These are phyloP conservation scores for Nakaseomyces bracarensis DNA, from an alignment of 1,139 yeast genomes.

Conservation along the genomic window DNA sequence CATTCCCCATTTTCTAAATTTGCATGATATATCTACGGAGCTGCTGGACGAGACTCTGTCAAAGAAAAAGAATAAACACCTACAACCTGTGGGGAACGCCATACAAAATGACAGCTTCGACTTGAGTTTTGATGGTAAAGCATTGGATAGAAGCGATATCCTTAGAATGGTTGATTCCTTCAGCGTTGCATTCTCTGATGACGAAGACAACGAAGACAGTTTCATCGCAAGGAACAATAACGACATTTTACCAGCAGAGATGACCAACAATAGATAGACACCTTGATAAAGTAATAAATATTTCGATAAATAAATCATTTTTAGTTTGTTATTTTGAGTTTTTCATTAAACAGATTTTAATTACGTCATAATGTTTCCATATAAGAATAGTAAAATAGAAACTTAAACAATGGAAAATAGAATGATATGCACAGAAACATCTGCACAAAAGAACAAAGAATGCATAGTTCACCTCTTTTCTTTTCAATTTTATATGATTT, in stretches of 20 bases:
- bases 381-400: too few relatives aligned
- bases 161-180: conserved; percentile 35
- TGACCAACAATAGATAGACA: conserved; percentile 11
- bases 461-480: too few relatives aligned
- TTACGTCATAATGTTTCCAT: too few relatives aligned
- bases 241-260: conserved; percentile 14
- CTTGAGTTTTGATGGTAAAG: conserved; percentile 38
- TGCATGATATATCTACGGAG: conserved; percentile 6
- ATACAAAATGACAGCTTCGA: conserved; percentile 29
- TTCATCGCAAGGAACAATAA: conserved; percentile 10
- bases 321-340: too few relatives aligned
- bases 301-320: too few relatives aligned
- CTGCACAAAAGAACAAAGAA: too few relatives aligned
- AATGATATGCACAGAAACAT: too few relatives aligned
- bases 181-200: conserved; percentile 28
- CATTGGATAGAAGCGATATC: conserved; percentile 36
- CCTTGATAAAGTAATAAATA: neutral
- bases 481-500: too few relatives aligned
- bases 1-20: neutral
- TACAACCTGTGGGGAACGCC: neutral
- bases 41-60: conserved; percentile 4
- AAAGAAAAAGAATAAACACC: conserved; percentile 2
- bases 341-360: too few relatives aligned
- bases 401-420: too few relatives aligned
- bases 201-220: conserved; percentile 15